Evolutionary conservation across 1,284 basidiomycete species (phyloP).

Genomic region (Ustilago sp.): DNA sequence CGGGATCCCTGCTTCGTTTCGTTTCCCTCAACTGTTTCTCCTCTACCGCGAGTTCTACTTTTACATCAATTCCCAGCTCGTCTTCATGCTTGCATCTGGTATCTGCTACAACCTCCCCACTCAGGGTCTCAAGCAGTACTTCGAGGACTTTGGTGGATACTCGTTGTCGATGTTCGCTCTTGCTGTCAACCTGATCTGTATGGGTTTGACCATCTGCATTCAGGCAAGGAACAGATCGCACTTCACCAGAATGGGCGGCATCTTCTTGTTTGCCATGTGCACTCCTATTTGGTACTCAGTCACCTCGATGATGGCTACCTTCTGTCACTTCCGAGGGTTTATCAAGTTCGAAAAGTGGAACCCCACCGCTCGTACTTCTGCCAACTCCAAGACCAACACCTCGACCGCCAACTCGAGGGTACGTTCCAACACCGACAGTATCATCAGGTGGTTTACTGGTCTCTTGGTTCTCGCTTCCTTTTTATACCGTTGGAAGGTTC

Average conservation of each 20-base stretch:
- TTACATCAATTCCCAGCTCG: slow-evolving; percentile 57
- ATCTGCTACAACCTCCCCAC: slow-evolving; percentile 53
- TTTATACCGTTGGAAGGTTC: not conserved
- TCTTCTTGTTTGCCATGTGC: slow-evolving; percentile 48
- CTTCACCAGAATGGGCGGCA: slow-evolving; percentile 49
- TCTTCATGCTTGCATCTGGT: slow-evolving; percentile 48
- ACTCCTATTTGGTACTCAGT: slow-evolving; percentile 57
- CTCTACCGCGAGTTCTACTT: slow-evolving; percentile 61
- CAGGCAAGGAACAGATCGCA: slow-evolving; percentile 52
- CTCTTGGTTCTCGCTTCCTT: not conserved
- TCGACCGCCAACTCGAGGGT: slow-evolving; percentile 20
- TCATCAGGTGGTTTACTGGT: slow-evolving; percentile 6
- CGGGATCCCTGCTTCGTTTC: too few relatives aligned
- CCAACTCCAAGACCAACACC: slow-evolving; percentile 33
- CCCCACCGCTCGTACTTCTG: slow-evolving; percentile 42
- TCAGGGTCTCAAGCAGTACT: slow-evolving; percentile 42
- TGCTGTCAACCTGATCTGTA: slow-evolving; percentile 52
- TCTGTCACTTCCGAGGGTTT: slow-evolving; percentile 60
- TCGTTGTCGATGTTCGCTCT: slow-evolving; percentile 49
- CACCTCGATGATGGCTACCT: slow-evolving; percentile 55
- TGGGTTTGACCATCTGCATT: slow-evolving; percentile 50
- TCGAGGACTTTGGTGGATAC: slow-evolving; percentile 54
- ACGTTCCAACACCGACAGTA: slow-evolving; percentile 29
- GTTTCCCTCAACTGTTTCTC: too few relatives aligned
- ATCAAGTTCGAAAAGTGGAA: slow-evolving; percentile 62